Percentiles rank a stretch among this genome's conserved stretches.
Evolutionary conservation across 2,329 filamentous ascomycete genomes (phyloP).

Genomic region (Scleromitrula shiraiana): DNA sequence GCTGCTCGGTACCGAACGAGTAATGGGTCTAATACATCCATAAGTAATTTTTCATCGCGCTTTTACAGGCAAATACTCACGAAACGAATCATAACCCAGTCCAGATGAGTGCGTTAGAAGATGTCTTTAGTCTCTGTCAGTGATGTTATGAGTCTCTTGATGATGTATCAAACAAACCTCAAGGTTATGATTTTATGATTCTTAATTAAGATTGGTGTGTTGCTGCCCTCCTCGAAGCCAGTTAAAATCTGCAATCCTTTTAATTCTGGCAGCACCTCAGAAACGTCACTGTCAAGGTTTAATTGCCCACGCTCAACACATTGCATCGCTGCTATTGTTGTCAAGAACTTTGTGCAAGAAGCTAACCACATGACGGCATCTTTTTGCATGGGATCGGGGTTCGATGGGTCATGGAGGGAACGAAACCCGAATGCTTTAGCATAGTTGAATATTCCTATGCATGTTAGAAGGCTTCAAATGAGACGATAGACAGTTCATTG

Average conservation of each 20-base stretch:
- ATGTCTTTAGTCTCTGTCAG: constrained; percentile 14
- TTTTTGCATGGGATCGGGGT: constrained; percentile 45
- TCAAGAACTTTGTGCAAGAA: constrained; percentile 49
- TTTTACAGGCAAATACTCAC: constrained; percentile 6
- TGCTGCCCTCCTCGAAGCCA: constrained; percentile 19
- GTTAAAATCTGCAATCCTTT: constrained; percentile 23
- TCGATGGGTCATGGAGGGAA: constrained; percentile 44
- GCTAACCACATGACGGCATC: constrained; percentile 55
- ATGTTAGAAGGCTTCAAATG: neutral
- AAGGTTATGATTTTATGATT: constrained; percentile 24
- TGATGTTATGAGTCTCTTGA: neutral
- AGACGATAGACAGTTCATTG: neutral
- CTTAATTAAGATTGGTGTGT: constrained; percentile 16
- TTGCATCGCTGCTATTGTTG: constrained; percentile 46
- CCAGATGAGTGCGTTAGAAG: constrained; percentile 25
- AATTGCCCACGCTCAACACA: constrained; percentile 45
- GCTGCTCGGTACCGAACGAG: constrained; percentile 12
- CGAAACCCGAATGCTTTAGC: constrained; percentile 30
- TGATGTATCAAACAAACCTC: too few relatives aligned
- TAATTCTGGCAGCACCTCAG: constrained; percentile 20
- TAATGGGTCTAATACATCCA: neutral
- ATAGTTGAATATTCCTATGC: constrained; percentile 32
- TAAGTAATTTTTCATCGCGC: neutral
- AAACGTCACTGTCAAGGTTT: constrained; percentile 38
- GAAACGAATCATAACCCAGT: constrained; percentile 20